Base-by-base conservation (phyloP, 2,329 filamentous ascomycete species). In the Dryadomyces quercivorus region DNA sequence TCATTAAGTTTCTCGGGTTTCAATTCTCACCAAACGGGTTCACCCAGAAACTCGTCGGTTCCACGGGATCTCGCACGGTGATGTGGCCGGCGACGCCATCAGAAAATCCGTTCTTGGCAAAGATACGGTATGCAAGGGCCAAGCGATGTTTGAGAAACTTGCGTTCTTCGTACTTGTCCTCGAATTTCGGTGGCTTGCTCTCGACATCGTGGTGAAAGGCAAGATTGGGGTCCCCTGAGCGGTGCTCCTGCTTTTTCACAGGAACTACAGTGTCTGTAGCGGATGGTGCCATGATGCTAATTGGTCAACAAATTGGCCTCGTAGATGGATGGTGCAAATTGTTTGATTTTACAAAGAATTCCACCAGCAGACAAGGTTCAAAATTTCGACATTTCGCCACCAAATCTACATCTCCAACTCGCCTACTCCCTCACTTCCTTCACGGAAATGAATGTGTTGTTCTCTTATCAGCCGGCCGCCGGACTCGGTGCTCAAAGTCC, bases 21-120 rank as follows among this genome's bases (percentile, higher is more conserved):
- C 10, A 5, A 40, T 8, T 13, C 48, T 12, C 18, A 50, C 48
- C 59, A 56, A 84, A 81, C 0, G 81, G 82, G 59, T 85, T 85
- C 6, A 85, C 79, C 81, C 81, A 84, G 67, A 84, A 84, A 0
- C 74, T 78, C 5, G 70, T 65, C 0, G 77, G 76, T 43, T 81
- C 74, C 7, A 84, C 74, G 0, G 81, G 80, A 57, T 84, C 67
- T 26, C 79, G 72, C 26, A 83, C 62, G 1, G 80, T 83, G 59
- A 84, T 83, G 61, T 84, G 81, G 1, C 81, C 80, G 9, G 80
- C 80, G 36, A 84, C 77, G 16, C 79, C 79, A 66, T 82, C 78
- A 57, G 78, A 75, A 59, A 73, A 80, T 16, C 75, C 77, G 48
- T 73, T 67, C 60, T 77, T 75, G 12, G 74, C 76, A 58, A 80